Percentiles rank a stretch among this genome's conserved stretches.
Evolutionary conservation across 192 early-diverging fungal genomes (phyloP).

Genomic region (Neocallimastix lanati): DNA sequence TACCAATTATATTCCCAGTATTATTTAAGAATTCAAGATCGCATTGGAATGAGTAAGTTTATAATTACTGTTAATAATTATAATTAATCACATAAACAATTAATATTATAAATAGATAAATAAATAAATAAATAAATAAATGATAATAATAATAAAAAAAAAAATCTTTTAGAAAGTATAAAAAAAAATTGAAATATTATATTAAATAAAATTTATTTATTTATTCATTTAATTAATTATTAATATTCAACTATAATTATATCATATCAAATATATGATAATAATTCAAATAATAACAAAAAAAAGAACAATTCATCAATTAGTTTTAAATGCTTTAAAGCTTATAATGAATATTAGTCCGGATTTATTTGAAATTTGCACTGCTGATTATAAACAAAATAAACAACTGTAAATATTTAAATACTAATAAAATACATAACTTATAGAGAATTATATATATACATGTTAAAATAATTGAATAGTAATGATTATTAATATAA

Average conservation of each 20-base stretch:
- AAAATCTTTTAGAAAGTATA: no score
- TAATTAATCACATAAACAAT: no score
- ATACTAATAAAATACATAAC: neutral
- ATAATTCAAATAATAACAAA: neutral
- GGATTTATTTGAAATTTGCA: conserved; percentile 89
- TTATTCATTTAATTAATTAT: no score
- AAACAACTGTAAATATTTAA: conserved; percentile 51
- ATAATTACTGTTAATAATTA: neutral
- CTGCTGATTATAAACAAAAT: conserved; percentile 75
- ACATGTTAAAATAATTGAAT: no score
- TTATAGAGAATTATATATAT: no score
- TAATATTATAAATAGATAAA: no score
- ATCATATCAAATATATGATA: neutral
- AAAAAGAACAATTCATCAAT: conserved; percentile 77
- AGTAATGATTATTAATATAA: no score
- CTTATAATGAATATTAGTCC: conserved; percentile 94
- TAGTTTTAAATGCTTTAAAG: conserved; percentile 93
- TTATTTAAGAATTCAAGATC: conserved; percentile 87
- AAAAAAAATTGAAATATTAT: no score
- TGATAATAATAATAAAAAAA: conserved; percentile 1
- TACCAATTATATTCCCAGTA: conserved; percentile 90
- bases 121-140: no score
- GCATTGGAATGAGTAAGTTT: conserved; percentile 82
- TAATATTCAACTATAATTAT: neutral
- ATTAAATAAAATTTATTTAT: no score